Percentiles rank a stretch among this genome's conserved stretches.
These are phyloP conservation scores for Typha latifolia DNA, from an alignment of 176 grass and related monocot species.

Conservation along the genomic window DNA sequence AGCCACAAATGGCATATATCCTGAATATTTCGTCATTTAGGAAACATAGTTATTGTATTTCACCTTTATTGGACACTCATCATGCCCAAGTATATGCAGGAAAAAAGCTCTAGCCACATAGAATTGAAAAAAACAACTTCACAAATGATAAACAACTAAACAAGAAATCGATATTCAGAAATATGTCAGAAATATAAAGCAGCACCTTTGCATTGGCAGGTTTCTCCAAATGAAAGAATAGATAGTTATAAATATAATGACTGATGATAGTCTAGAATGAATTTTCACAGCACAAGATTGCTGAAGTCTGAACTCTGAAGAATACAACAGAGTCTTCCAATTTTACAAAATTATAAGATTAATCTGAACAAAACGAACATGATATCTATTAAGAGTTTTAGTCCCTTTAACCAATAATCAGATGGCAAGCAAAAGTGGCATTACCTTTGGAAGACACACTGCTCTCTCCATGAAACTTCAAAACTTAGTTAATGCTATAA, in stretches of 20 bases:
- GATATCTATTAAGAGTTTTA: too few relatives aligned
- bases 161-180: slow-evolving; percentile 1
- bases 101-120: neutral
- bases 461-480: too few relatives aligned
- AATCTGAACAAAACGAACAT: too few relatives aligned
- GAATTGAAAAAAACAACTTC: slow-evolving; percentile 1
- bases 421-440: too few relatives aligned
- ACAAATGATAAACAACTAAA: neutral
- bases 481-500: too few relatives aligned
- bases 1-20: slow-evolving; percentile 74
- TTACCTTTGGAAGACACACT: too few relatives aligned
- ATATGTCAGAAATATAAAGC: neutral
- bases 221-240: too few relatives aligned
- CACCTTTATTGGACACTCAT: neutral
- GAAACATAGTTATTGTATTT: neutral
- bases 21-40: slow-evolving; percentile 34
- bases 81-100: neutral
- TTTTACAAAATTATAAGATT: too few relatives aligned
- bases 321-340: neutral
- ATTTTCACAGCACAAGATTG: neutral
- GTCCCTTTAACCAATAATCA: too few relatives aligned
- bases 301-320: neutral
- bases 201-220: too few relatives aligned
- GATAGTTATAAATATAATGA: too few relatives aligned
- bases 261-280: too few relatives aligned